Percentiles rank a stretch among this genome's conserved stretches.
Conservation (phyloP, 108 stramenopile species). For the Pseudonitzschia delicatissima region DNA sequence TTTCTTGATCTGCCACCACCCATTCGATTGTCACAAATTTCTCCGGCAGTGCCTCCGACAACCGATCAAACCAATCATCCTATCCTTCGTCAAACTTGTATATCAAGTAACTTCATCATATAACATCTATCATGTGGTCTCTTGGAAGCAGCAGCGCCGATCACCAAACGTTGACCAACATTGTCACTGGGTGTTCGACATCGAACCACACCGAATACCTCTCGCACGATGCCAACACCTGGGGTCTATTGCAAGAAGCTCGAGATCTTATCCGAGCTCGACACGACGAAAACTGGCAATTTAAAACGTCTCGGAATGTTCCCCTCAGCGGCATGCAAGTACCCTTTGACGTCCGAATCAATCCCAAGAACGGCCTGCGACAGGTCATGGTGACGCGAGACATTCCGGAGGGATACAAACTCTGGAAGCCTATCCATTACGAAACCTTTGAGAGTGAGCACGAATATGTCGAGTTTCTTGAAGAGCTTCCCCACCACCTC, state of each 20-base stretch:
- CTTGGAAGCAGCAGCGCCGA: background rate
- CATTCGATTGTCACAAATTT: too few species aligned
- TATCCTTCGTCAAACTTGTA: too few species aligned
- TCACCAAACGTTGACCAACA: background rate
- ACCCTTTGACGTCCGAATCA: background rate
- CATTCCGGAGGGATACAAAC: background rate
- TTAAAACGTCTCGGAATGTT: background rate
- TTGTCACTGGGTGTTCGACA: slow-evolving; percentile 1
- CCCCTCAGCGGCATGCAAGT: slow-evolving; percentile 1
- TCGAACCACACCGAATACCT: background rate
- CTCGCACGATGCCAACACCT: background rate
- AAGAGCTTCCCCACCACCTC: background rate
- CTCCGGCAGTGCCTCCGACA: too few species aligned
- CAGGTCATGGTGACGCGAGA: background rate
- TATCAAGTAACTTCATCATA: too few species aligned
- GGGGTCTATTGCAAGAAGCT: background rate
- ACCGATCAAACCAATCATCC: too few species aligned
- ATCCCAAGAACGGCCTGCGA: background rate
- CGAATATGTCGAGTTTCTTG: background rate
- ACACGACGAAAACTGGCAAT: background rate
- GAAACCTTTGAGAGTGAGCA: background rate
- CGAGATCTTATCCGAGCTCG: background rate
- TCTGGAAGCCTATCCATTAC: slow-evolving; percentile 9
- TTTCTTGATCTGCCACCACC: too few species aligned
- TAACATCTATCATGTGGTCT: slow-evolving; percentile 1